Base-by-base conservation (phyloP, 1,284 basidiomycete genomes). In the Heterobasidion occidentale region DNA sequence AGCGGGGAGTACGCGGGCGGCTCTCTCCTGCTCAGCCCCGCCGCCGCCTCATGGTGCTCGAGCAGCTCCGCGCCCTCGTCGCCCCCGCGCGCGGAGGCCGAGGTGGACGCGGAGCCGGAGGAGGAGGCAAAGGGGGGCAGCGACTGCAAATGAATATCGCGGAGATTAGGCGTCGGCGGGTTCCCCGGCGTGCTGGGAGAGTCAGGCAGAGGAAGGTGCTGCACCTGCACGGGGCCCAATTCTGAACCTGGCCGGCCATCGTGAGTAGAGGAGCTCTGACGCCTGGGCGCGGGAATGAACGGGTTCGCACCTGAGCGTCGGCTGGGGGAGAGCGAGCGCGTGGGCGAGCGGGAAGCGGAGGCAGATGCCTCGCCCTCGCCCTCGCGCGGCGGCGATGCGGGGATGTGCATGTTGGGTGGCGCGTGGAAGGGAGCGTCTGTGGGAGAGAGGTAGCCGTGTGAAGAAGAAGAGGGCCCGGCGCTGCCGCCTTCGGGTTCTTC, bases 1-100 rank as follows among this genome's bases (percentile, higher is more conserved):
- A 92, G 68, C 17, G 90, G 89, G 8, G 89, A 91, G 70, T 92
- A 92, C 20, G 86, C 87, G 27, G 89, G 89, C 34, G 89, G 89
- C 59, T 86, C 85, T 58, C 81, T 76, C 62, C 58, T 36, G 20
- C 54, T 50, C 48, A 48, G 20, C 47, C 56, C 61, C 15, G 64
- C 61, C 46, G 66, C 59, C 46, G 60, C 58, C 52, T 54, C 59
- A 15, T 56, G 36, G 56, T 56, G 27, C 51, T 51, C 38, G 54
- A 19, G 4, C 45, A 47, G n/a, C 20, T 46, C 44, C 35, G n/a
- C 53, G 17, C 58, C 54, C 50, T 59, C 59, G 51, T 61, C 61
- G 55, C 53, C 49, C 50, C 61, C 57, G 36, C 54, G 53, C 55
- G 64, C 58, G 12, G 46, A 14, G 12, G 47, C 47, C 14, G 47